Evolutionary conservation across 148 eudicot species (phyloP), one percentile per base, ranked within the genome.

Genomic region (Rhododendron williamsianum): DNA sequence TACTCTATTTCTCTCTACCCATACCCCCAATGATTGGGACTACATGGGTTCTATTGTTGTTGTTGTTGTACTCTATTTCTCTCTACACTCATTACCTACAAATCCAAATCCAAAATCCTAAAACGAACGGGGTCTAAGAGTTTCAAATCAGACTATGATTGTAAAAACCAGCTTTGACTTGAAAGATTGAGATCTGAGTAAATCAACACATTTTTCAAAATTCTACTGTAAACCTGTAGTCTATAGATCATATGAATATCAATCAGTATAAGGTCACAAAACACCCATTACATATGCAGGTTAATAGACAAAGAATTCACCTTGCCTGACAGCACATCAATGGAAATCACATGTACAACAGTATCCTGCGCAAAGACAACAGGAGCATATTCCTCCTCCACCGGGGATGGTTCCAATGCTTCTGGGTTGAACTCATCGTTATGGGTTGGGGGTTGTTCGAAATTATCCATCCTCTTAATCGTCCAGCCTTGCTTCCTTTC

Each of bases 331-430:
- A 97, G 88, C 91, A 97, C 84, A 88, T 97, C 99, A 38, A 97
- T 82, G 19, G 99, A 97, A 85, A 95, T 87, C 52, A 97, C 91
- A 88, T 97, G 98, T 3, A 95, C 86, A 63, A 97, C 87, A 41
- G 96, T 97, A 78, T 95, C 98, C 90, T 97, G 98, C 33, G 99
- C 98, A 89, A 97, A 94, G 82, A 97, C 94, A 43, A 97, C 99
- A 52, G 99, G 99, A 35, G 99, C 99, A 90, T 97, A 97, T 88
- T 97, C 99, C 52, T 94, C 93, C 81, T 92, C 91, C 84, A 91
- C 86, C 41, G 97, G 95, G 43, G 98, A 94, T 79, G 94, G 92
- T 91, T 94, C 96, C 45, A 91, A 88, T 56, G 88, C 90, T 77
- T 93, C 95, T 4, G 91, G 89, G 65, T 89, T 86, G 87, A 93